Percentiles rank a stretch among this genome's conserved stretches.
Evolutionary conservation across 257 asterid species (phyloP).

Genomic region (Nicotiana noctiflora): DNA sequence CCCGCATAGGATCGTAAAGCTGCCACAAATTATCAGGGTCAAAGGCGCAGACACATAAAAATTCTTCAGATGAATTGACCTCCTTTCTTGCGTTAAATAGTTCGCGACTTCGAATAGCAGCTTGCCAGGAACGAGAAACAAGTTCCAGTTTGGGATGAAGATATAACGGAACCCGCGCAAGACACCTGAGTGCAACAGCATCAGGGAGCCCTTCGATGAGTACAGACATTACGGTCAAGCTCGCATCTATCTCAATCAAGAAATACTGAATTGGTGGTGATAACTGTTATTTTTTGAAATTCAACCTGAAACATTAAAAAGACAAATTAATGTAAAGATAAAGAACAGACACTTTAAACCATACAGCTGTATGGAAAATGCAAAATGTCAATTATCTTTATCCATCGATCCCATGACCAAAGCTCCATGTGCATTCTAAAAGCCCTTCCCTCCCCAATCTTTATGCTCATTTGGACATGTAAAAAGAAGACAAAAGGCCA

Average conservation of each 20-base stretch:
- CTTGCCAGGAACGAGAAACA: slow-evolving; percentile 88
- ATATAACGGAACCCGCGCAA: slow-evolving; percentile 85
- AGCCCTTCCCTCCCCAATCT: background rate
- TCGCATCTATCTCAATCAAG: slow-evolving; percentile 15
- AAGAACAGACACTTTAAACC: background rate
- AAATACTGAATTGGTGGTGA: background rate
- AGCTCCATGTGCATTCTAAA: background rate
- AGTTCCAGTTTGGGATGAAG: slow-evolving; percentile 72
- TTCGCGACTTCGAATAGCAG: slow-evolving; percentile 61
- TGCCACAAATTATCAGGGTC: slow-evolving; percentile 98
- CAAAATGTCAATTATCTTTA: background rate
- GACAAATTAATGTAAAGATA: background rate
- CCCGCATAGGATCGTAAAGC: slow-evolving; percentile 70
- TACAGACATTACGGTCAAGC: slow-evolving; percentile 54
- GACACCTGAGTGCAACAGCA: slow-evolving; percentile 87
- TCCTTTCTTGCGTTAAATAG: slow-evolving; percentile 85
- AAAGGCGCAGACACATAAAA: slow-evolving; percentile 74
- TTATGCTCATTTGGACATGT: background rate
- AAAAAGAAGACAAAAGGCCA: background rate
- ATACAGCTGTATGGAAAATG: background rate
- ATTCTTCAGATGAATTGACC: slow-evolving; percentile 69
- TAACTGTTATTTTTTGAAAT: slow-evolving; percentile 15
- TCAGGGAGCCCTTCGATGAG: slow-evolving; percentile 99
- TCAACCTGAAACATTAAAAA: background rate
- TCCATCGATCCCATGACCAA: background rate